A percentile compares a stretch with the other conserved stretches of the same genome.
Evolutionary conservation across 352 stramenopile genomes (phyloP).

Genomic region (Phytophthora uliginosa): DNA sequence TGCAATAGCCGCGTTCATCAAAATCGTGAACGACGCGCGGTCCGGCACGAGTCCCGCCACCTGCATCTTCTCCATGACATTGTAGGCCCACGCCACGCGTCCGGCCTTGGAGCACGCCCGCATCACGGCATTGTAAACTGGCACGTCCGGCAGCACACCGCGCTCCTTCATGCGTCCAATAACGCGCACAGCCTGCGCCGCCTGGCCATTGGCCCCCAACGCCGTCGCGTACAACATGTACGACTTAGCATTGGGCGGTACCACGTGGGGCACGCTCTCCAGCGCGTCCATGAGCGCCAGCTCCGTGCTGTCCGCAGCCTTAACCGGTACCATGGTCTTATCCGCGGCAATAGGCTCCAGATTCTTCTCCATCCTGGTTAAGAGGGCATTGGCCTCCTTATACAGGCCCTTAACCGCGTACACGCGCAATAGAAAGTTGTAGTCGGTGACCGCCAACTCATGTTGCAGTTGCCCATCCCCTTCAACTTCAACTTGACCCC

Average conservation of each 20-base stretch:
- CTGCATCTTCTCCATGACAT: slow-evolving; percentile 90
- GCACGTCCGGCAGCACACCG: slow-evolving; percentile 61
- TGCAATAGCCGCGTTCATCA: slow-evolving; percentile 83
- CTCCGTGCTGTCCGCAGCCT: slow-evolving; percentile 33
- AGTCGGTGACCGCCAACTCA: slow-evolving; percentile 65
- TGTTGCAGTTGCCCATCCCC: slow-evolving; percentile 22
- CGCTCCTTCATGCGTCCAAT: slow-evolving; percentile 87
- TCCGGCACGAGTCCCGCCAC: slow-evolving; percentile 73
- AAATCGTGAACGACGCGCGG: slow-evolving; percentile 79
- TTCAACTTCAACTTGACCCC: slow-evolving; percentile 26
- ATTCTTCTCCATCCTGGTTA: slow-evolving; percentile 82
- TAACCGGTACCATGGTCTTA: slow-evolving; percentile 19
- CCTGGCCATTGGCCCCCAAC: slow-evolving; percentile 54
- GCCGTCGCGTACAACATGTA: slow-evolving; percentile 87
- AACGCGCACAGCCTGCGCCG: slow-evolving; percentile 70
- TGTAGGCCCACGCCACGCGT: slow-evolving; percentile 81
- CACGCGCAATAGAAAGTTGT: slow-evolving; percentile 81
- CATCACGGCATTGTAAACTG: slow-evolving; percentile 88
- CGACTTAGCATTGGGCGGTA: slow-evolving; percentile 63
- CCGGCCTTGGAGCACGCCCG: slow-evolving; percentile 78
- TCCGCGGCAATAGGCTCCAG: slow-evolving; percentile 20
- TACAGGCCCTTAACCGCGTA: slow-evolving; percentile 75
- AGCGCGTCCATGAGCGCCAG: slow-evolving; percentile 48
- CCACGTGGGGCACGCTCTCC: slow-evolving; percentile 58
- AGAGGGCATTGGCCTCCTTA: slow-evolving; percentile 75